Percentiles rank a stretch among this genome's conserved stretches.
Conservation (phyloP, 345 rosid species). For the Pistacia integerrima region DNA sequence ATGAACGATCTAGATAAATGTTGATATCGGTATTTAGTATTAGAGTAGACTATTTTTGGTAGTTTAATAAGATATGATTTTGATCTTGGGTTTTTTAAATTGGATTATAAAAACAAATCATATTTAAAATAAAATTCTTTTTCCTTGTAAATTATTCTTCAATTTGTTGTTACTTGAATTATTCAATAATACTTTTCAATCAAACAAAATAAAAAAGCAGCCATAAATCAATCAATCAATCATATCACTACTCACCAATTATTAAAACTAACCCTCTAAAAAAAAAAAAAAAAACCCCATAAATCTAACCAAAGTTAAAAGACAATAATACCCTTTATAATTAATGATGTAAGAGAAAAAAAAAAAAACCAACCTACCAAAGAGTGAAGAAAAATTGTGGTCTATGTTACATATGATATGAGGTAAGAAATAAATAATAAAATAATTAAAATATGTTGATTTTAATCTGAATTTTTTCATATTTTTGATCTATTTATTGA, state of each 20-base stretch:
- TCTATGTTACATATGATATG: background rate
- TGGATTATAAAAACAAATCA: no score
- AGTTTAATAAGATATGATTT: no score
- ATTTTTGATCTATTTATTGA: conserved; percentile 8
- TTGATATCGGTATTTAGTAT: no score
- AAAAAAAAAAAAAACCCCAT: background rate
- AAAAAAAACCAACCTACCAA: background rate
- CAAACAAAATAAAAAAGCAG: background rate
- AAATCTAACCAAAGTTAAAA: background rate
- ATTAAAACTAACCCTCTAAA: background rate
- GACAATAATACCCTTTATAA: conserved; percentile 26
- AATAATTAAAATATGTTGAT: background rate
- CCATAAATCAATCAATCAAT: conserved; percentile 10
- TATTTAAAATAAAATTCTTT: no score
- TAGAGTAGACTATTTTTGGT: no score
- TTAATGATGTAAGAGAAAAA: background rate
- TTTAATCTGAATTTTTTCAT: background rate
- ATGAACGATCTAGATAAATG: no score
- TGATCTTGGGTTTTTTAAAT: no score
- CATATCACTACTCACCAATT: background rate
- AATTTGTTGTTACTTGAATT: background rate
- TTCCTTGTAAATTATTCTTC: background rate
- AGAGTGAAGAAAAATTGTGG: background rate
- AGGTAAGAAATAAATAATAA: no score
- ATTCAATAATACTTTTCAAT: conserved; percentile 5